Evolutionary conservation across 306 rosid species (phyloP).

Genomic region (Mimosa bimucronata): DNA sequence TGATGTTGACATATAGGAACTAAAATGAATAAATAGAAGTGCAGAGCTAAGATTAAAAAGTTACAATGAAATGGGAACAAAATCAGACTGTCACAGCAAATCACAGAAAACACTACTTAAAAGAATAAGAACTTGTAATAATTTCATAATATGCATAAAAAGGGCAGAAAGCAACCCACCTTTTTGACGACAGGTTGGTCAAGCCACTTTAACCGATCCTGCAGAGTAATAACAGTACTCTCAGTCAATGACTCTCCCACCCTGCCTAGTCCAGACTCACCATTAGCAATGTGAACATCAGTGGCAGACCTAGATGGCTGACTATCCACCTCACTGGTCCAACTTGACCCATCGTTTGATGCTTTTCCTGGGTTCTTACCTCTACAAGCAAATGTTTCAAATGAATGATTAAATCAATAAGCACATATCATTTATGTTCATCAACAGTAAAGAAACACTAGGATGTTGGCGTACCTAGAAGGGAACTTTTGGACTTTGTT

Average conservation of each 20-base stretch:
- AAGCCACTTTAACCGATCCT: conserved; percentile 66
- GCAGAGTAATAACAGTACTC: conserved; percentile 52
- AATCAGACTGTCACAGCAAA: background rate
- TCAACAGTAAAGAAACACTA: conserved; percentile 27
- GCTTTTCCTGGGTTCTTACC: conserved; percentile 65
- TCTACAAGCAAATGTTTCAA: conserved; percentile 53
- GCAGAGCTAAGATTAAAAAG: background rate
- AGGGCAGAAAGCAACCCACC: conserved; percentile 44
- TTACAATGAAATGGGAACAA: background rate
- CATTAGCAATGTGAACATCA: conserved; percentile 55
- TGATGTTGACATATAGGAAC: no score
- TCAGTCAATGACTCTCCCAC: conserved; percentile 63
- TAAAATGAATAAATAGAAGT: no score
- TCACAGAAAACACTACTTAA: conserved; percentile 20
- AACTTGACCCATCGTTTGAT: conserved; percentile 48
- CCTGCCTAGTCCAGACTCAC: conserved; percentile 56
- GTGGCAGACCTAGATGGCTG: conserved; percentile 58
- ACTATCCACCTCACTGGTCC: conserved; percentile 68
- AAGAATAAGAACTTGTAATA: background rate
- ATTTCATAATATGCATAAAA: background rate
- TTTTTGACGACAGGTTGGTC: conserved; percentile 63
- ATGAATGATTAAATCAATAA: background rate
- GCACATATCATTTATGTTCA: conserved; percentile 17
- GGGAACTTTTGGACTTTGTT: conserved; percentile 65
- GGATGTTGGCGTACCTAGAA: conserved; percentile 56